Evolutionary conservation across 2,329 filamentous ascomycete species (phyloP), one percentile per base, ranked within the genome.

Genomic region (Calonectria hawksworthii): DNA sequence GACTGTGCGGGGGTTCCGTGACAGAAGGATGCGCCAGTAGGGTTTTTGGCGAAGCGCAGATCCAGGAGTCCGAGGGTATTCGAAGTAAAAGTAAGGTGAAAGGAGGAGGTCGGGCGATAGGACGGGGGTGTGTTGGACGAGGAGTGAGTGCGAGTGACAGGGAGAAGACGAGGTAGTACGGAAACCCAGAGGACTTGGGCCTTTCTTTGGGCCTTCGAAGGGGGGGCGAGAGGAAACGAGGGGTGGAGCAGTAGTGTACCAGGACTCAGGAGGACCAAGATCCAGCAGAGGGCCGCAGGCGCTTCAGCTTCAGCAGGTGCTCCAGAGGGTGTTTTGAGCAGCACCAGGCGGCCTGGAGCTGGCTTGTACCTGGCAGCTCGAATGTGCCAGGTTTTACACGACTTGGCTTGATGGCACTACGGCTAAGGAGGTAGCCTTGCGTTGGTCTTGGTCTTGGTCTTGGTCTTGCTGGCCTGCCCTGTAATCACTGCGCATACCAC

Each of bases 191-290:
- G 76, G 63, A 74, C 44, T 47, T 47, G 41, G 41, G 41, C 21
- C 41, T 47, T 47, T 47, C 41, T 47, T 47, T 11, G 44, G 10
- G 21, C 18, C 41, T 44, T n/a, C 34, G 56, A 61, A n/a, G n/a
- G 61, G 41, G 64, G 52, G 59, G 74, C 50, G 34, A 41, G 34
- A 64, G 73, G 75, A 75, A 74, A 73, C 73, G 73, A 77, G 75
- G 72, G 77, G 80, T 81, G 80, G 80, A 71, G 80, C 79, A 81
- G 76, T 74, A 80, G 72, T 30, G 68, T 71, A 64, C 72, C 68
- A 74, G 74, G 70, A 26, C 38, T 30, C 61, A 34, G 26, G 38
- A 54, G 51, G n/a, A n/a, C n/a, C 38, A 13, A 65, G 36, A 63
- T 51, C 34, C 50, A 61, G 72, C 72, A 56, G 34, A 71, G 51